Percentiles rank a stretch among this genome's conserved stretches.
Conservation (phyloP, 2,329 filamentous ascomycete species). For the Sporothrix brunneoviolacea region DNA sequence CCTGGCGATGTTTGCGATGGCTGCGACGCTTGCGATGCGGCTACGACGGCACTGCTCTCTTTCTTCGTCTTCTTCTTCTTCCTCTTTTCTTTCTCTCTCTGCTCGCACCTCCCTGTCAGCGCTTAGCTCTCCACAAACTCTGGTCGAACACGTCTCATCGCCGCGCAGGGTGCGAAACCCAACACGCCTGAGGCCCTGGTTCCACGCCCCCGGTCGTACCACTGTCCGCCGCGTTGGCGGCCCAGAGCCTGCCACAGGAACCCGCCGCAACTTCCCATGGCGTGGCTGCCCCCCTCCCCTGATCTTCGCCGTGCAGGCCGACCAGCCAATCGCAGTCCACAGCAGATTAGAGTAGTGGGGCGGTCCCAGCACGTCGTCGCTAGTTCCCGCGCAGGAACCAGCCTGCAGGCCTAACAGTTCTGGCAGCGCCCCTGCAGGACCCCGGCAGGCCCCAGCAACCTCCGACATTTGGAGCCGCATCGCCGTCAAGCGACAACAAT, state of each 20-base stretch:
- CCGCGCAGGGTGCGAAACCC: conserved; percentile 31
- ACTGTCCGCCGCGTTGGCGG: no score
- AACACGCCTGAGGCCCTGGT: conserved; percentile 26
- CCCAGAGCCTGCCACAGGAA: no score
- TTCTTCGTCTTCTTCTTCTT: background rate
- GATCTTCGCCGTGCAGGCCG: background rate
- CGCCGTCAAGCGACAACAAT: conserved; percentile 19
- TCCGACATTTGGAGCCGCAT: conserved; percentile 24
- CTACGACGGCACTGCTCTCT: background rate
- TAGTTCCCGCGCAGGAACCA: conserved; percentile 4
- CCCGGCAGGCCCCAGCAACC: conserved; percentile 9
- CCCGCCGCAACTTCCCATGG: no score
- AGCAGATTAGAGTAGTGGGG: conserved; percentile 4
- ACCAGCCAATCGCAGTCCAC: background rate
- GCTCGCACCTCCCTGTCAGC: background rate
- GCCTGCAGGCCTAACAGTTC: no score
- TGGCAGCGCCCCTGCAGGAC: no score
- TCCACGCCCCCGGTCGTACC: conserved; percentile 10
- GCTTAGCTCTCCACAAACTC: conserved; percentile 5
- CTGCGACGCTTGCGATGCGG: no score
- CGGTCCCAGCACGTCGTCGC: background rate
- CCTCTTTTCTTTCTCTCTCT: background rate
- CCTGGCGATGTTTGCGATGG: no score
- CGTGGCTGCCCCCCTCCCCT: no score
- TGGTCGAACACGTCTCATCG: conserved; percentile 26